Conservation (phyloP, 2,329 filamentous ascomycete species). For the Ascocoryne sarcoides region DNA sequence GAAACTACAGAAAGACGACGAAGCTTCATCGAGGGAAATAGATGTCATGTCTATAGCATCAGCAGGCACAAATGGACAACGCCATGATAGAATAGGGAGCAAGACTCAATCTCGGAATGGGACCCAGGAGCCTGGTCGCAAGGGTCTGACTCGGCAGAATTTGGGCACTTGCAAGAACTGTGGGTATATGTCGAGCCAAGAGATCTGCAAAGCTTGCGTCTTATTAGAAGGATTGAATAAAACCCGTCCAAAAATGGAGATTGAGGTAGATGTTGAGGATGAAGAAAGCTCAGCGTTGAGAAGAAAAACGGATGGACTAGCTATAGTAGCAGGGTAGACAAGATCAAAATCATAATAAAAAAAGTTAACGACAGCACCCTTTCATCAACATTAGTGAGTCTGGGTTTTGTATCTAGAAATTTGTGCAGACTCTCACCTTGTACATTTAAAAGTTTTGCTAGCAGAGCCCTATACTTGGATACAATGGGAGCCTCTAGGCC, state of each 20-base stretch:
- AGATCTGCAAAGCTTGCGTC: conserved; percentile 86
- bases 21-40: conserved; percentile 51
- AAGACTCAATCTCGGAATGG: conserved; percentile 24
- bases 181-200: conserved; percentile 92
- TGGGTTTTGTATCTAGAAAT: no score
- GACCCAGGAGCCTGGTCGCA: conserved; percentile 24
- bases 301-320: conserved; percentile 39
- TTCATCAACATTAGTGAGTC: no score
- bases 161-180: conserved; percentile 80
- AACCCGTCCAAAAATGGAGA: conserved; percentile 53
- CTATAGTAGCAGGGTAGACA: conserved; percentile 28
- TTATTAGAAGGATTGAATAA: conserved; percentile 88
- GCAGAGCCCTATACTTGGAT: no score
- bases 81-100: conserved; percentile 18
- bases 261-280: conserved; percentile 33
- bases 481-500: no score
- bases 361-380: no score
- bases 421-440: no score
- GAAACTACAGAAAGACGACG: conserved; percentile 56
- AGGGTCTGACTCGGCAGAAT: conserved; percentile 50
- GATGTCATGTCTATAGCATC: conserved; percentile 44
- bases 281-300: conserved; percentile 42
- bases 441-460: no score
- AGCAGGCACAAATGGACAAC: conserved; percentile 16
- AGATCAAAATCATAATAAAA: no score